Percentiles rank a stretch among this genome's conserved stretches.
Evolutionary conservation across 805 yeast species (phyloP).

Genomic region (Candida suzukii): DNA sequence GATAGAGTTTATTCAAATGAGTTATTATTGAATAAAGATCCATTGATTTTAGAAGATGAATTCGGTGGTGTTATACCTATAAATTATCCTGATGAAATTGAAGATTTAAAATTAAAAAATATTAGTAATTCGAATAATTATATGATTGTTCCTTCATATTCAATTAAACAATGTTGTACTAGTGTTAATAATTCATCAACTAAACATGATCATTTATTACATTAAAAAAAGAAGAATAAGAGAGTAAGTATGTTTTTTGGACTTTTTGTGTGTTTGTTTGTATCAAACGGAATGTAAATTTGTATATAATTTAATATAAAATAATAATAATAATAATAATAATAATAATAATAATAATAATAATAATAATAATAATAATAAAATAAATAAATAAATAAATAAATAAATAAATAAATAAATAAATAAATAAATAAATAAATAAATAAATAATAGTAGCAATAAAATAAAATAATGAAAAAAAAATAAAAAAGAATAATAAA

Average conservation of each 20-base stretch:
- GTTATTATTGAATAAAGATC: neutral
- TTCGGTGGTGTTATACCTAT: neutral
- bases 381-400: too few relatives aligned
- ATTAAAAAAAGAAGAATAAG: neutral
- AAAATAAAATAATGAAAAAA: too few relatives aligned
- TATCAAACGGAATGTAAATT: neutral
- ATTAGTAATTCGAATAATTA: neutral
- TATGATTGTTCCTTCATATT: neutral
- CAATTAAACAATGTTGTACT: neutral
- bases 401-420: too few relatives aligned
- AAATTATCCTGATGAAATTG: neutral
- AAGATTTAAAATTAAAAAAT: neutral
- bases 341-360: too few relatives aligned
- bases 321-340: too few relatives aligned
- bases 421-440: too few relatives aligned
- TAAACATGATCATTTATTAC: neutral
- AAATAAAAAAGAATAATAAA: too few relatives aligned
- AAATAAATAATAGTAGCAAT: too few relatives aligned
- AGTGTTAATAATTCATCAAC: neutral
- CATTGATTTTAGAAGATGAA: neutral
- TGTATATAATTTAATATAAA: neutral
- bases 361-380: too few relatives aligned
- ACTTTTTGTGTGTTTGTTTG: too few relatives aligned
- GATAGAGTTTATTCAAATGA: too few relatives aligned
- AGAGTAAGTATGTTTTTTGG: too few relatives aligned